These are phyloP conservation scores for Microcera coccophila DNA, from an alignment of 2,329 filamentous ascomycete species.

Conservation along the genomic window DNA sequence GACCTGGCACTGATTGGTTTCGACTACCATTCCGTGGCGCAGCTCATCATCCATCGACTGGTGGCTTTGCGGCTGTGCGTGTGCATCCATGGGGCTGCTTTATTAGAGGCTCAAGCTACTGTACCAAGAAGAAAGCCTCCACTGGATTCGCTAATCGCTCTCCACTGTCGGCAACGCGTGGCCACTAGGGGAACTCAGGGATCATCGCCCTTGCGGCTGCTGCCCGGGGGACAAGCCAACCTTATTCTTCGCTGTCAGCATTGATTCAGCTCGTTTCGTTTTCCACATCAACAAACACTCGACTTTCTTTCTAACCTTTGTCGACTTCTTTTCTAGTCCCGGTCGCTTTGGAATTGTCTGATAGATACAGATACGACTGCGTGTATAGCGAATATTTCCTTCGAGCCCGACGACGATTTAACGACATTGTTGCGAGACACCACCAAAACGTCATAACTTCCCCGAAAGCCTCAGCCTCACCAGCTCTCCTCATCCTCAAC, in stretches of 20 bases:
- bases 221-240: background rate
- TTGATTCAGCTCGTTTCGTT: background rate
- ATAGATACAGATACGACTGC: background rate
- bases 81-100: too few species aligned
- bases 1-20: slow-evolving; percentile 13
- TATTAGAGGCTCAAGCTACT: background rate
- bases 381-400: background rate
- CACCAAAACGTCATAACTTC: background rate
- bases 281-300: background rate
- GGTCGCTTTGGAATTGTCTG: background rate
- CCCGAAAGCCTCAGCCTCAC: background rate
- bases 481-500: too few species aligned
- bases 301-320: background rate
- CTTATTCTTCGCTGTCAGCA: background rate
- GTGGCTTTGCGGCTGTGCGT: slow-evolving; percentile 9
- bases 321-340: background rate
- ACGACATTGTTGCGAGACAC: background rate
- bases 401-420: background rate
- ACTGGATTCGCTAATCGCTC: background rate
- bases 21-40: slow-evolving; percentile 12
- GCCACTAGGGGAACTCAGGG: slow-evolving; percentile 6
- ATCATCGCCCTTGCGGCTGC: background rate
- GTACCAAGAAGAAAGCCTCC: background rate
- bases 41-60: slow-evolving; percentile 5
- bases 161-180: slow-evolving; percentile 18